Evolutionary conservation across 176 grass and related monocot species (phyloP).

Genomic region (sorghum (Sorghum bicolor)): DNA sequence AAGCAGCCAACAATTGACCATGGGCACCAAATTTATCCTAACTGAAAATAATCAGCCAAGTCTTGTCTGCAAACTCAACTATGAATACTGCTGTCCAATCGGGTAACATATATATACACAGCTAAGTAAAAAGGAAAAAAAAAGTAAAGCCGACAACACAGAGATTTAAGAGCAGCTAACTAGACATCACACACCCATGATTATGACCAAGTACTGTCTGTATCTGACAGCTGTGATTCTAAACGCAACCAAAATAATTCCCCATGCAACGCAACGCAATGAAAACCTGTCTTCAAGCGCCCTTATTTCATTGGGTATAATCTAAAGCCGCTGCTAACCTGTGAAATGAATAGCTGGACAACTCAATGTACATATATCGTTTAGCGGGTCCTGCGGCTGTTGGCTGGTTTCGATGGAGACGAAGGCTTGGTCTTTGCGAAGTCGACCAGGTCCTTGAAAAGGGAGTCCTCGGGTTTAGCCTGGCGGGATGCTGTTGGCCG

Average conservation of each 20-base stretch:
- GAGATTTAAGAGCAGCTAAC: constrained; percentile 1
- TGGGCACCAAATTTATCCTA: neutral
- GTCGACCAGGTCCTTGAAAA: constrained; percentile 95
- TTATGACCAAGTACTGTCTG: constrained; percentile 22
- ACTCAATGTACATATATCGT: constrained; percentile 18
- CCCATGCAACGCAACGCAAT: neutral
- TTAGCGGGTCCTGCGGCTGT: constrained; percentile 80
- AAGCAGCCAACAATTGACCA: neutral
- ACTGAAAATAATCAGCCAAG: neutral
- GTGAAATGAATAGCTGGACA: neutral
- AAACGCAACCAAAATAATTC: constrained; percentile 39
- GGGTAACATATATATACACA: constrained; percentile 37
- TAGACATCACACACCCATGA: constrained; percentile 23
- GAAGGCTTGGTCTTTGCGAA: constrained; percentile 72
- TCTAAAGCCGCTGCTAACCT: constrained; percentile 15
- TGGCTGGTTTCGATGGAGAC: constrained; percentile 64
- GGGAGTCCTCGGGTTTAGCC: constrained; percentile 73
- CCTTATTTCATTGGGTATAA: constrained; percentile 45
- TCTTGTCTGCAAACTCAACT: constrained; percentile 13
- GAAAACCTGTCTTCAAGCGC: neutral
- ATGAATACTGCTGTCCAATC: constrained; percentile 33
- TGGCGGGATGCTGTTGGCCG: constrained; percentile 16
- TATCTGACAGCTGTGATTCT: constrained; percentile 34
- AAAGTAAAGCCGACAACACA: neutral
- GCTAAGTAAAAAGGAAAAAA: constrained; percentile 9